Conservation (phyloP, 164 flowering plant species). For the Nymphaea colorata region DNA sequence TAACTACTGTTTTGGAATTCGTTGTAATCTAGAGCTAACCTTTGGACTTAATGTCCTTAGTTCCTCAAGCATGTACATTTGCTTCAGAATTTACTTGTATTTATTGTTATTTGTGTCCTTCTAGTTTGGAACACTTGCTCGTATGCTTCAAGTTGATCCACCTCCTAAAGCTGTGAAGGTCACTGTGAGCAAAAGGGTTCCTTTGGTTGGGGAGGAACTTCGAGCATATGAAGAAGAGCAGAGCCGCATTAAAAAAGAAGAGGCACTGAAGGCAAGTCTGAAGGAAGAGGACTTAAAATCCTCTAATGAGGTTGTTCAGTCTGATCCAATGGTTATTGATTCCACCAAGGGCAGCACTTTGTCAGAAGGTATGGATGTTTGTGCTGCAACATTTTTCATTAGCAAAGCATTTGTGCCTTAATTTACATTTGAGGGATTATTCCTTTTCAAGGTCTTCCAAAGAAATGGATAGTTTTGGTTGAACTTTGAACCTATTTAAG, state of each 20-base stretch:
- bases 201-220: conserved; percentile 93
- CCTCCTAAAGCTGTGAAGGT: conserved; percentile 99
- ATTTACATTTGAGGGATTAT: background rate
- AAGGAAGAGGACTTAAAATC: conserved; percentile 80
- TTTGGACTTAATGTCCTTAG: too few relatives aligned
- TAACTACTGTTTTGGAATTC: too few relatives aligned
- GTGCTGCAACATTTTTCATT: background rate
- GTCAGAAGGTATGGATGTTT: conserved; percentile 42
- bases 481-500: too few relatives aligned
- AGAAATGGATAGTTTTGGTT: too few relatives aligned
- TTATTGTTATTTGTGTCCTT: conserved; percentile 4
- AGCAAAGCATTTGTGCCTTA: background rate
- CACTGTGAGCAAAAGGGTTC: conserved; percentile 77
- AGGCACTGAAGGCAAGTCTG: conserved; percentile 72
- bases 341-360: conserved; percentile 17
- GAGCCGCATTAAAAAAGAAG: conserved; percentile 71
- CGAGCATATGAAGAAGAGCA: conserved; percentile 97
- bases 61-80: too few relatives aligned
- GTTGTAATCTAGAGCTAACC: too few relatives aligned
- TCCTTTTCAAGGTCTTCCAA: too few relatives aligned
- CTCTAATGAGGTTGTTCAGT: conserved; percentile 30
- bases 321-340: conserved; percentile 87
- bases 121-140: conserved; percentile 88
- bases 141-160: conserved; percentile 97
- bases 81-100: background rate